phyloP scores from a whole-genome alignment of 169 alveolate genomes.

The Plasmodium fragile region DNA sequence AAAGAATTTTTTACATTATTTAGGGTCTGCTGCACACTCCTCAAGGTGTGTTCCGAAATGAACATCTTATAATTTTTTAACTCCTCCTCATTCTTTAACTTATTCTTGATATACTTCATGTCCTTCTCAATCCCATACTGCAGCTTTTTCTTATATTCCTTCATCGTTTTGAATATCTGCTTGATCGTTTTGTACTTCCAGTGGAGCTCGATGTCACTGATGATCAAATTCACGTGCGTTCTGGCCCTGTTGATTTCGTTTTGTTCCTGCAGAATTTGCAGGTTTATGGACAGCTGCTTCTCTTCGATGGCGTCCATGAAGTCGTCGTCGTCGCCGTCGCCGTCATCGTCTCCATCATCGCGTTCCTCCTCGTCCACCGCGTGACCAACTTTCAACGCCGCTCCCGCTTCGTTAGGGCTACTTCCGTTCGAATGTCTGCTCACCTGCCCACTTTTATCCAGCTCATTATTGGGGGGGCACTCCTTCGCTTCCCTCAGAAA shows the following conservation, averaged over 20 bases:
- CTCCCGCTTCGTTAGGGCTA: neutral
- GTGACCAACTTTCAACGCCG: neutral
- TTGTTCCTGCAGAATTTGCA: slow-evolving; percentile 67
- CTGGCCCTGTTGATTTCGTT: slow-evolving; percentile 74
- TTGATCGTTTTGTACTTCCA: slow-evolving; percentile 75
- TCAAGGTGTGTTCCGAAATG: slow-evolving; percentile 69
- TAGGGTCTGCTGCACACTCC: slow-evolving; percentile 81
- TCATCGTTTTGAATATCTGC: slow-evolving; percentile 75
- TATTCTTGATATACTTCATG: slow-evolving; percentile 71
- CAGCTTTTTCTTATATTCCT: slow-evolving; percentile 58
- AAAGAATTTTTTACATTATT: slow-evolving; percentile 77
- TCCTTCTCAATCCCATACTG: slow-evolving; percentile 75
- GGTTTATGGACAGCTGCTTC: slow-evolving; percentile 48
- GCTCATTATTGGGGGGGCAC: neutral
- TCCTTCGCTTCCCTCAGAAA: neutral
- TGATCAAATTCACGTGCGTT: slow-evolving; percentile 54
- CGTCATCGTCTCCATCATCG: slow-evolving; percentile 36
- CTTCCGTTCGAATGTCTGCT: neutral
- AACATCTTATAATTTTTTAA: slow-evolving; percentile 72
- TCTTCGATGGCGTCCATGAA: slow-evolving; percentile 76
- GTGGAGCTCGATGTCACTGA: slow-evolving; percentile 69
- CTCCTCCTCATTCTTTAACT: slow-evolving; percentile 66
- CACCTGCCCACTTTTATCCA: neutral
- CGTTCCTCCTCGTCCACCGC: neutral
- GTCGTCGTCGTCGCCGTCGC: slow-evolving; percentile 70